Evolutionary conservation across 1,284 basidiomycete genomes (phyloP).

Genomic region (Naganishia liquefaciens): DNA sequence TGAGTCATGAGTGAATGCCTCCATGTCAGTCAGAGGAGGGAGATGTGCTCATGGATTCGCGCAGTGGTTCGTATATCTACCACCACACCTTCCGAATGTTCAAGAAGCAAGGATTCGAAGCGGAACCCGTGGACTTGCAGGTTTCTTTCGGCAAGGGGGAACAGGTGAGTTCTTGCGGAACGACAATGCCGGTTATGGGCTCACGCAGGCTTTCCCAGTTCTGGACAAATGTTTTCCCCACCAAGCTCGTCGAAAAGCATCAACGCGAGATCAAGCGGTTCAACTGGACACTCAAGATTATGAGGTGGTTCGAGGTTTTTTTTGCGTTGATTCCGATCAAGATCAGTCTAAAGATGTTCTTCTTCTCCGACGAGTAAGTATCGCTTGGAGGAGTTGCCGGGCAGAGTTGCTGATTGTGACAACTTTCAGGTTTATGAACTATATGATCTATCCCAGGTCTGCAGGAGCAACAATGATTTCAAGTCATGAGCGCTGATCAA

Average conservation of each 20-base stretch:
- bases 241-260: conserved; percentile 59
- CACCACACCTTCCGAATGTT: conserved; percentile 64
- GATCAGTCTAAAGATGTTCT: conserved; percentile 62
- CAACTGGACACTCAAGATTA: conserved; percentile 59
- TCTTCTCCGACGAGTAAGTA: conserved; percentile 59
- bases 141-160: conserved; percentile 65
- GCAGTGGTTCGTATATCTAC: conserved; percentile 62
- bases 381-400: background rate
- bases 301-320: conserved; percentile 60
- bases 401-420: background rate
- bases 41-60: conserved; percentile 5
- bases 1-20: conserved; percentile 23
- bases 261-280: conserved; percentile 63
- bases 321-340: conserved; percentile 65
- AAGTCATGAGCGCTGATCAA: background rate
- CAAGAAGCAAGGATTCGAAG: conserved; percentile 60
- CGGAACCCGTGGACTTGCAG: conserved; percentile 62
- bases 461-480: conserved; percentile 13
- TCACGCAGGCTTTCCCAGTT: conserved; percentile 49
- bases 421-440: conserved; percentile 45
- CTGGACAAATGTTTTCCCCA: conserved; percentile 69
- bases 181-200: background rate
- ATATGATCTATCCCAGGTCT: conserved; percentile 53
- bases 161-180: conserved; percentile 41
- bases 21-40: too few species aligned